Evolutionary conservation across 176 grass and related monocot genomes (phyloP).

Genomic region (Themeda triandra): DNA sequence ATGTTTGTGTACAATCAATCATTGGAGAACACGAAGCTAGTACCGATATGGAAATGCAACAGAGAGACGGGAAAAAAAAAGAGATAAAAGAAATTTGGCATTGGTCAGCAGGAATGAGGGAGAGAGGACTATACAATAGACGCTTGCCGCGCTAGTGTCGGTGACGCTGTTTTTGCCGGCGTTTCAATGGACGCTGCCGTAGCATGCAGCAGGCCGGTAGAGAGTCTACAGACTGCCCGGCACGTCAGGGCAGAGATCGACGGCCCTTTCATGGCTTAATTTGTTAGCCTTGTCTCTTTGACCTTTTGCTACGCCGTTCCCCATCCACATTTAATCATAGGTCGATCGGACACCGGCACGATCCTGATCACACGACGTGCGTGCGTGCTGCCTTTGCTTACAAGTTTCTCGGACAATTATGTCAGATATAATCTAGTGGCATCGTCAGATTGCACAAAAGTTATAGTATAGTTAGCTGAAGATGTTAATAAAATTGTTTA

Average conservation of each 20-base stretch:
- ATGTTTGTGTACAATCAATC: background rate
- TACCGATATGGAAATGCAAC: background rate
- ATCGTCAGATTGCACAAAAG: background rate
- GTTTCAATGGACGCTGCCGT: background rate
- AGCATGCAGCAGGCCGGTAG: background rate
- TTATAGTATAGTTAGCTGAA: background rate
- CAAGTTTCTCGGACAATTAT: background rate
- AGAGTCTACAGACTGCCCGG: background rate
- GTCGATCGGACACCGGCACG: background rate
- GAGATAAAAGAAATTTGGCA: background rate
- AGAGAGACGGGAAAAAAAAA: too few relatives aligned
- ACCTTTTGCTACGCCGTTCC: slow-evolving; percentile 1
- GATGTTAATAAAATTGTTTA: background rate
- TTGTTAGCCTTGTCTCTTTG: slow-evolving; percentile 23
- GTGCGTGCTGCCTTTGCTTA: background rate
- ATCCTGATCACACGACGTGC: background rate
- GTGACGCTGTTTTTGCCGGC: slow-evolving; percentile 8
- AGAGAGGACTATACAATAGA: background rate
- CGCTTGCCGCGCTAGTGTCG: background rate
- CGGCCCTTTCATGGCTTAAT: slow-evolving; percentile 13
- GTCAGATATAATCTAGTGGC: background rate
- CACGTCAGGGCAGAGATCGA: slow-evolving; percentile 36
- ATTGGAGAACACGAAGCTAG: slow-evolving; percentile 11
- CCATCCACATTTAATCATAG: slow-evolving; percentile 5
- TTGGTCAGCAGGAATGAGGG: background rate